Conservation (phyloP, 352 stramenopile species). For the Thraustochytrium sp. region DNA sequence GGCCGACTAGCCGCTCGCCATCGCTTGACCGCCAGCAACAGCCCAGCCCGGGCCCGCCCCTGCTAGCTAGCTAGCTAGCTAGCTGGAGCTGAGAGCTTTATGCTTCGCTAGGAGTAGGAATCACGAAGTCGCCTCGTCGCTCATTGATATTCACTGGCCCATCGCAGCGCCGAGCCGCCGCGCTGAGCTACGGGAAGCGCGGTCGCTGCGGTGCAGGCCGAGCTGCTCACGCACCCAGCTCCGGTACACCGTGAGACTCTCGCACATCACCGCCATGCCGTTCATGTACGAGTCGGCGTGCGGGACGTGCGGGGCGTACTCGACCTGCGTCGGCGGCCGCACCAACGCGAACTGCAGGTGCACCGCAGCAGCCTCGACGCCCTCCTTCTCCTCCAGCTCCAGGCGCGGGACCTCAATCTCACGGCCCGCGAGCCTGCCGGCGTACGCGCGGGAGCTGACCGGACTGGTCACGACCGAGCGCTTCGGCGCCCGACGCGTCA, state of each 20-base stretch:
- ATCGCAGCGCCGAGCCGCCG: not conserved
- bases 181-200: not conserved
- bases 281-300: slow-evolving; percentile 20
- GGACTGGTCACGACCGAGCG: not conserved
- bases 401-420: no score
- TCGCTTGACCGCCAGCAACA: no score
- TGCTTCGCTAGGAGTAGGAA: no score
- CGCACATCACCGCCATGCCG: not conserved
- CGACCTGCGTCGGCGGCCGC: not conserved
- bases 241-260: not conserved
- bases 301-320: not conserved
- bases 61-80: no score
- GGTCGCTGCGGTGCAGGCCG: slow-evolving; percentile 5
- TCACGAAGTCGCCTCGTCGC: no score
- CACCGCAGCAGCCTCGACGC: not conserved
- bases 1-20: no score
- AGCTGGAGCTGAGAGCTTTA: no score
- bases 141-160: not conserved
- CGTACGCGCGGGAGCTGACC: no score
- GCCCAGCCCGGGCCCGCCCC: no score
- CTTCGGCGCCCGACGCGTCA: not conserved
- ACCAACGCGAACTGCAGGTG: slow-evolving; percentile 7
- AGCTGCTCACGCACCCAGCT: slow-evolving; percentile 21
- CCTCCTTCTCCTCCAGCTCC: not conserved
- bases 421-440: not conserved